Evolutionary conservation across 1,284 basidiomycete species (phyloP), one percentile per base, ranked within the genome.

Genomic region (Rhodotorula mucilaginosa): DNA sequence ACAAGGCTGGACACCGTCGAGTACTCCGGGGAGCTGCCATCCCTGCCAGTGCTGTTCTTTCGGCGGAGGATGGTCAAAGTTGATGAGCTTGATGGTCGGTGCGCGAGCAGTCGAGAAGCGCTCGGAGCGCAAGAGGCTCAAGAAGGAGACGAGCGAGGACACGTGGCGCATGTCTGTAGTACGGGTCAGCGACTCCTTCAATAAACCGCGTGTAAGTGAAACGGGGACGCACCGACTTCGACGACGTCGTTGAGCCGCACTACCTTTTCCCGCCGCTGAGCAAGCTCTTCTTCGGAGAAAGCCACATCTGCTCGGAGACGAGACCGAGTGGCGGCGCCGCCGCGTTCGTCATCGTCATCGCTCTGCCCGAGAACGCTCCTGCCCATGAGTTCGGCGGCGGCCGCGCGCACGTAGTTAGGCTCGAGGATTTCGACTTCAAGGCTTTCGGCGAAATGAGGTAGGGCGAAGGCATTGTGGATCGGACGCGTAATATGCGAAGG

Each of bases 91-190:
- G 64, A 70, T 23, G 19, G 54, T 51, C 0, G 48, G 56, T 1
- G 64, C 64, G 39, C 58, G 49, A 16, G 46, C 8, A 23, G 54
- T 1, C 15, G 59, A 26, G 39, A 70, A 70, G 47, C 65, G 13
- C 1, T 54, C 51, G 13, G 23, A 26, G 6, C 54, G 39, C n/a
- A 70, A 59, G 19, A 54, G 31, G 10, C 39, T 15, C 39, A 67
- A 61, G 19, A 70, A 57, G 8, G 54, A 26, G 18, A 39, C 7
- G 29, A 70, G 49, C 13, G 60, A 48, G 7, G n/a, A 29, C 3
- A 56, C 54, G 5, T 70, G 69, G n/a, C 69, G 69, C 65, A 70
- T 54, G 65, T 70, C 69, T 70, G 49, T 13, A 13, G 8, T n/a
- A 3, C 44, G 3, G 39, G 39, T 44, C 39, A 44, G 10, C 39